Percentiles rank a stretch among this genome's conserved stretches.
Conservation (phyloP, 2,329 filamentous ascomycete species). For the Hymenoscyphus scutula region DNA sequence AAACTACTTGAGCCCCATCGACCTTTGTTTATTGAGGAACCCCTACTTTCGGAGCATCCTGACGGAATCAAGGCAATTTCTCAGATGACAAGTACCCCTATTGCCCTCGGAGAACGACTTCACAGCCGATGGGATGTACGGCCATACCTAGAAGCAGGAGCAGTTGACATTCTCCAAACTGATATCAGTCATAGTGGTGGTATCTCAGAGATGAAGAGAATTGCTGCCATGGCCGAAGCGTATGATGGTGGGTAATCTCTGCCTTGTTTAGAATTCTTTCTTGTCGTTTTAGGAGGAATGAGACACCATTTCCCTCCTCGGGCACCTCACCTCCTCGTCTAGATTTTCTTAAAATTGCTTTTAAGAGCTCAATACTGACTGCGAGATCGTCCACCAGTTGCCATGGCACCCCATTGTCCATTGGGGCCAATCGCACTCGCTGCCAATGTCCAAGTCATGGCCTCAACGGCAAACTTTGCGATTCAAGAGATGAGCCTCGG, state of each 20-base stretch:
- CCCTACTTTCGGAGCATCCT: slow-evolving; percentile 65
- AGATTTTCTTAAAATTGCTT: too few species aligned
- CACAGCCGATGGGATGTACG: slow-evolving; percentile 73
- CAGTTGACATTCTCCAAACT: slow-evolving; percentile 70
- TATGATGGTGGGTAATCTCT: too few species aligned
- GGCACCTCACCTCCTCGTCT: too few species aligned
- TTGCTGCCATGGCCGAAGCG: slow-evolving; percentile 68
- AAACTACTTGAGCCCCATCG: slow-evolving; percentile 63
- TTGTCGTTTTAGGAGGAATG: too few species aligned
- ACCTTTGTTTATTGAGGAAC: slow-evolving; percentile 76
- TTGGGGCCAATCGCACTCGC: slow-evolving; percentile 71
- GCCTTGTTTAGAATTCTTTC: too few species aligned
- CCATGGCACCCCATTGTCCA: slow-evolving; percentile 71
- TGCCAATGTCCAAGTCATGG: slow-evolving; percentile 66
- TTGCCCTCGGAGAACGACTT: slow-evolving; percentile 70
- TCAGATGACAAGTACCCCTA: slow-evolving; percentile 57
- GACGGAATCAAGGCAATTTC: slow-evolving; percentile 57
- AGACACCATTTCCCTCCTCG: too few species aligned
- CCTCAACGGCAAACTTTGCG: slow-evolving; percentile 60
- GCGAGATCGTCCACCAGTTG: too few species aligned
- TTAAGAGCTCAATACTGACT: too few species aligned
- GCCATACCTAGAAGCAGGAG: slow-evolving; percentile 65
- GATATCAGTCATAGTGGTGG: slow-evolving; percentile 72
- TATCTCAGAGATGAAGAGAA: slow-evolving; percentile 67
- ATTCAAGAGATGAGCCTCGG: slow-evolving; percentile 79